A percentile compares a stretch with the other conserved stretches of the same genome.
Conservation (phyloP, 345 rosid genomes). For the Anastatica hierochuntica region DNA sequence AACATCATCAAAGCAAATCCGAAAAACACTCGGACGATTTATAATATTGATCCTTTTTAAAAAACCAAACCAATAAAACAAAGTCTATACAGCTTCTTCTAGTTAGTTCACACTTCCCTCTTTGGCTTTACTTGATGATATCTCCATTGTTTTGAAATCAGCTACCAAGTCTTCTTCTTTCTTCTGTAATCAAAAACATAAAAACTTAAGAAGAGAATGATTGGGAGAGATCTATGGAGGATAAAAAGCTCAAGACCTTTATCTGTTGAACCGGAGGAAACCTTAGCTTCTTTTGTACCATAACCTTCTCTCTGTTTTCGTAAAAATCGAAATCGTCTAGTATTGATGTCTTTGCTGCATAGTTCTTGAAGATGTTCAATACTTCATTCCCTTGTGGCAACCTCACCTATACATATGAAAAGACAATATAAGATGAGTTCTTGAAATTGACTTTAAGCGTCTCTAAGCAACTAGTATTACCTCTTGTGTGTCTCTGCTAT, state of each 20-base stretch:
- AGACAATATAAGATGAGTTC: background rate
- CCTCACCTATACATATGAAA: slow-evolving; percentile 38
- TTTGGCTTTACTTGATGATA: slow-evolving; percentile 4
- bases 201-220: background rate
- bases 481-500: slow-evolving; percentile 79
- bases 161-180: slow-evolving; percentile 25
- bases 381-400: slow-evolving; percentile 48
- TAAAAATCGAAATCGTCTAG: slow-evolving; percentile 60
- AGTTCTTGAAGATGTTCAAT: slow-evolving; percentile 49
- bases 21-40: slow-evolving; percentile 18
- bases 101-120: slow-evolving; percentile 15
- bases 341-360: slow-evolving; percentile 43
- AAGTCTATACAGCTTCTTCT: background rate
- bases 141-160: slow-evolving; percentile 18
- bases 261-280: slow-evolving; percentile 5
- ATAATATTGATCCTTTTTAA: slow-evolving; percentile 1
- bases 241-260: slow-evolving; percentile 9
- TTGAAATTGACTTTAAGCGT: background rate
- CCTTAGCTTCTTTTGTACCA: slow-evolving; percentile 49
- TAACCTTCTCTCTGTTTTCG: slow-evolving; percentile 55
- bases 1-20: slow-evolving; percentile 18
- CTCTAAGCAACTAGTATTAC: too few species aligned
- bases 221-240: background rate
- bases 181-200: slow-evolving; percentile 12
- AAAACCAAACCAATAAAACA: slow-evolving; percentile 9